Percentiles rank a stretch among this genome's conserved stretches.
These are phyloP conservation scores for Lumnitzera littorea DNA, from an alignment of 345 rosid species.

Conservation along the genomic window DNA sequence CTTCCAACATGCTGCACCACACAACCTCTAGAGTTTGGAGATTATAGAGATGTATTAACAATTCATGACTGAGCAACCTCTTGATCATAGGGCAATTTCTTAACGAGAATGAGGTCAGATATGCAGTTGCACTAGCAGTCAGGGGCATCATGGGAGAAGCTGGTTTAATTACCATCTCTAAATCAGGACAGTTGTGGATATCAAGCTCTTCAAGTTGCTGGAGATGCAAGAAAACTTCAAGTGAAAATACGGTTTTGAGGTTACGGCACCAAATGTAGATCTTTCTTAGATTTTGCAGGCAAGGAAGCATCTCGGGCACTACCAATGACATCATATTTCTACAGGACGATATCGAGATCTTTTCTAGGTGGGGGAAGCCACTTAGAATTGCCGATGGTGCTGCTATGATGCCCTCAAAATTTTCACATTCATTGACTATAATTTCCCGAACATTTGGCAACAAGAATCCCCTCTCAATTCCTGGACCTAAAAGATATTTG, in stretches of 20 bases:
- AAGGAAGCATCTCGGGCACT: not conserved
- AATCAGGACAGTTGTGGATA: not conserved
- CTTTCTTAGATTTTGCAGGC: slow-evolving; percentile 7
- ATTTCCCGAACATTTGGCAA: not conserved
- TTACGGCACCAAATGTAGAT: too few species aligned
- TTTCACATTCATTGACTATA: not conserved
- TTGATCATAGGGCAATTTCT: not conserved
- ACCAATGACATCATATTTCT: slow-evolving; percentile 12
- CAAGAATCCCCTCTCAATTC: not conserved
- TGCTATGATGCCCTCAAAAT: not conserved
- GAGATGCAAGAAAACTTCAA: not conserved
- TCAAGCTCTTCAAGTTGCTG: slow-evolving; percentile 8
- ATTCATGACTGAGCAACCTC: slow-evolving; percentile 4
- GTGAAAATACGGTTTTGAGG: too few species aligned
- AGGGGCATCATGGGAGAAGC: not conserved
- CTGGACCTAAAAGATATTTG: not conserved
- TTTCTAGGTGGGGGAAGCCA: not conserved
- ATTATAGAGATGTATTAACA: not conserved
- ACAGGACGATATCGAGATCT: not conserved
- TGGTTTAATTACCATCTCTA: slow-evolving; percentile 17
- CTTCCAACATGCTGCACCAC: not conserved
- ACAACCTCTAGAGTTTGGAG: not conserved
- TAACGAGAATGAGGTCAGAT: not conserved
- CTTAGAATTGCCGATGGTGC: not conserved
- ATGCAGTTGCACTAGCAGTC: not conserved